Evolutionary conservation across 108 stramenopile genomes (phyloP).

Genomic region (Craspedostauros australis): DNA sequence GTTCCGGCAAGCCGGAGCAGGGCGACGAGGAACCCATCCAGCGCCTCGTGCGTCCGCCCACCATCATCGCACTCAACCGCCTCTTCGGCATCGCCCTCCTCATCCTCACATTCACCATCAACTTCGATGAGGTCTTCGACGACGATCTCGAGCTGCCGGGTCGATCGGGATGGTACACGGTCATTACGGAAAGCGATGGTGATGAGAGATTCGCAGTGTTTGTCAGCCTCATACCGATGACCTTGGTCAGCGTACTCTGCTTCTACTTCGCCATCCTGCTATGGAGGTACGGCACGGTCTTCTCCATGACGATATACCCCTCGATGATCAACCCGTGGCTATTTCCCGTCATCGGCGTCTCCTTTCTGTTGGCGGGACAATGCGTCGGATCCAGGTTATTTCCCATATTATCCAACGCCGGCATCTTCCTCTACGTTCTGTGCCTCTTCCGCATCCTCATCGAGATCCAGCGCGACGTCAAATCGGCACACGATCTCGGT

Average conservation of each 20-base stretch:
- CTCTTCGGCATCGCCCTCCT: conserved; percentile 12
- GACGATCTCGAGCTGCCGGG: conserved; percentile 13
- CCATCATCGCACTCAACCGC: conserved; percentile 20
- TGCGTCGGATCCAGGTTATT: conserved; percentile 20
- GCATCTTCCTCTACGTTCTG: conserved; percentile 20
- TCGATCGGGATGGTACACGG: conserved; percentile 21
- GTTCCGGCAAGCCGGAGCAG: conserved; percentile 4
- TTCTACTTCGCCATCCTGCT: conserved; percentile 20
- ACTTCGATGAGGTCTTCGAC: conserved; percentile 19
- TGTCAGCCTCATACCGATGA: conserved; percentile 16
- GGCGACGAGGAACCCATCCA: conserved; percentile 19
- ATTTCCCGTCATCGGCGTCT: conserved; percentile 14
- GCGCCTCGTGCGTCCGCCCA: conserved; percentile 25
- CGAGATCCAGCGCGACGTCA: conserved; percentile 24
- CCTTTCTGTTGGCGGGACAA: conserved; percentile 14
- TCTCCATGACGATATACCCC: conserved; percentile 25
- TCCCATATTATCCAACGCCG: conserved; percentile 14
- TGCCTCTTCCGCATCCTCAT: conserved; percentile 14
- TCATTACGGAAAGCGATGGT: conserved; percentile 10
- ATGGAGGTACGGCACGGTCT: conserved; percentile 26
- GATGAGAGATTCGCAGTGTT: no score
- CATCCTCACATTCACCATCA: conserved; percentile 11
- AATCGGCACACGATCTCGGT: conserved; percentile 23
- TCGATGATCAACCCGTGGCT: conserved; percentile 24
- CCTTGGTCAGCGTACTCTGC: conserved; percentile 8